phyloP scores from a whole-genome alignment of 2,329 filamentous ascomycete genomes.

The Epicoccum sorghinum region DNA sequence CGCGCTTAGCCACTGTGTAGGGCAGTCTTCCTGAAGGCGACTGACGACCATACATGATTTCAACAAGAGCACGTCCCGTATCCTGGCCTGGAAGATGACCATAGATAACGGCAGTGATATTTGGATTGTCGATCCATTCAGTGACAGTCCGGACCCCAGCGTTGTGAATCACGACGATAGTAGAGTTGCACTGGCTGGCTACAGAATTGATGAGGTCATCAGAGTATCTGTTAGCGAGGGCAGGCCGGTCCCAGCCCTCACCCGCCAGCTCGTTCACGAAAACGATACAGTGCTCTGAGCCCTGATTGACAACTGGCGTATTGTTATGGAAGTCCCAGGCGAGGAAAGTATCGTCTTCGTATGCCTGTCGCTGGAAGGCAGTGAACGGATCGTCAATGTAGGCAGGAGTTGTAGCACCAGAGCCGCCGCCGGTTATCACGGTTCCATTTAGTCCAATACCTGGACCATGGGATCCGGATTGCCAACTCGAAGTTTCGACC shows the following conservation, averaged over 20 bases:
- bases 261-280: constrained; percentile 60
- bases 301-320: constrained; percentile 25
- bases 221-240: constrained; percentile 47
- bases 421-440: too few species aligned
- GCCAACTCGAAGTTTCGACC: too few species aligned
- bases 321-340: background rate
- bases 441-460: too few species aligned
- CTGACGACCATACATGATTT: constrained; percentile 53
- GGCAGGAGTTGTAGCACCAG: too few species aligned
- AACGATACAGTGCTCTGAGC: constrained; percentile 54
- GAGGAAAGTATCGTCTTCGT: too few species aligned
- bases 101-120: background rate
- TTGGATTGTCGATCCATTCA: constrained; percentile 10
- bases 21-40: constrained; percentile 63
- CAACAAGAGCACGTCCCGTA: constrained; percentile 53
- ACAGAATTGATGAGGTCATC: constrained; percentile 27
- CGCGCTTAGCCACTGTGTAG: constrained; percentile 38
- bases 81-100: constrained; percentile 41
- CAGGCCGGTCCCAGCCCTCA: constrained; percentile 47
- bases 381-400: too few species aligned
- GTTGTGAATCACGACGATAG: constrained; percentile 52
- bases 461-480: too few species aligned
- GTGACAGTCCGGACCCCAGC: constrained; percentile 41
- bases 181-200: constrained; percentile 52
- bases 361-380: too few species aligned